Conservation (phyloP, 352 stramenopile species). For the Blastocystis sp. region DNA sequence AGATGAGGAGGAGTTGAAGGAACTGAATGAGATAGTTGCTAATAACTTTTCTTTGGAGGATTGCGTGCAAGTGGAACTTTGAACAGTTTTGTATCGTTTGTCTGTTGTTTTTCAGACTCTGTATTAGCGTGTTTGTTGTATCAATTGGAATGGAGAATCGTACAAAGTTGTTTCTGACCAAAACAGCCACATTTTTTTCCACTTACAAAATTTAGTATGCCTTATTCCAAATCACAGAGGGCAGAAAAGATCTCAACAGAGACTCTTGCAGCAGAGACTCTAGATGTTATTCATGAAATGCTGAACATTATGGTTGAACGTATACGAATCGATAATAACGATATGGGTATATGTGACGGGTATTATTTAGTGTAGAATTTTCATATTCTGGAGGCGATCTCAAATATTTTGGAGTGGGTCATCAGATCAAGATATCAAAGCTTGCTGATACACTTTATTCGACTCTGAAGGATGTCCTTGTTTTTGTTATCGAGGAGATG, state of each 20-base stretch:
- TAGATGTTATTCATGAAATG: conserved; percentile 28
- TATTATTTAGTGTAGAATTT: background rate
- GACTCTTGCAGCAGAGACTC: background rate
- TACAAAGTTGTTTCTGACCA: background rate
- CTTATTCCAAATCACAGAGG: background rate
- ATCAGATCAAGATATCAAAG: conserved; percentile 59
- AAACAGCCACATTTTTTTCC: background rate
- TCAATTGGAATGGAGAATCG: no score
- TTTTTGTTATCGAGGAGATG: conserved; percentile 53
- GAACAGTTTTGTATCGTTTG: background rate
- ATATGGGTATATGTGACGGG: background rate
- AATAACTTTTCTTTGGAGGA: background rate
- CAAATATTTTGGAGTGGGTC: conserved; percentile 23
- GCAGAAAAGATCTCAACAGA: conserved; percentile 12
- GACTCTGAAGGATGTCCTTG: conserved; percentile 19
- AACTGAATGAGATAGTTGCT: background rate
- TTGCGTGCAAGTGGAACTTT: background rate
- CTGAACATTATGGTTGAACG: conserved; percentile 40
- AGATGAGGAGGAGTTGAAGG: background rate
- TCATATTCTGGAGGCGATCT: conserved; percentile 1
- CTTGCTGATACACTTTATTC: conserved; percentile 44
- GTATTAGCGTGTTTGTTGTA: background rate
- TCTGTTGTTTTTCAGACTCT: background rate
- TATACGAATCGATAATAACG: conserved; percentile 1
- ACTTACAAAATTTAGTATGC: background rate